These are phyloP conservation scores for Pseudocercospora eumusae DNA, from an alignment of 2,329 filamentous ascomycete species.

Conservation along the genomic window DNA sequence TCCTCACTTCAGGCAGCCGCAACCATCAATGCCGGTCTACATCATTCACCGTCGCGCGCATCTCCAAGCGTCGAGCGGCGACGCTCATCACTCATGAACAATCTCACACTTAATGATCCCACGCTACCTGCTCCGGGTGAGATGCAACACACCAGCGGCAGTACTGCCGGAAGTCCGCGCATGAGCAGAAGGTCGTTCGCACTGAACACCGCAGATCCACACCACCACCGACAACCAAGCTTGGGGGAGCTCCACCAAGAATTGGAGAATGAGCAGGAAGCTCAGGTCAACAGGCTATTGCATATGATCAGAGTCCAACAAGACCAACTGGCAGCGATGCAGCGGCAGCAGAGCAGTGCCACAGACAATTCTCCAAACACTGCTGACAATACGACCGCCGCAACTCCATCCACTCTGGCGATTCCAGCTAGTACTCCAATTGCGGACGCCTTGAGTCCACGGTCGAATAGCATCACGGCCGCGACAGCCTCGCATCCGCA, in stretches of 20 bases:
- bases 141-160: conserved; percentile 54
- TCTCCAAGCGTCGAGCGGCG: conserved; percentile 56
- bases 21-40: conserved; percentile 69
- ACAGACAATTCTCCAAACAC: conserved; percentile 25
- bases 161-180: conserved; percentile 34
- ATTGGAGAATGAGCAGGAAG: conserved; percentile 76
- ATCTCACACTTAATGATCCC: conserved; percentile 72
- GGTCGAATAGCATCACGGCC: conserved; percentile 21
- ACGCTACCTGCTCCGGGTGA: conserved; percentile 67
- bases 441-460: conserved; percentile 34
- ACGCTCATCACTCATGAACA: conserved; percentile 70
- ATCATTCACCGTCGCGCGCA: conserved; percentile 50
- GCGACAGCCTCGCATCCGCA: conserved; percentile 27
- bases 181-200: conserved; percentile 39
- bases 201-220: conserved; percentile 55
- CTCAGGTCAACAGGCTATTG: conserved; percentile 75
- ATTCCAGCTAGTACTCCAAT: conserved; percentile 50
- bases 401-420: conserved; percentile 41
- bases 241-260: conserved; percentile 77
- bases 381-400: conserved; percentile 28
- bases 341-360: conserved; percentile 50
- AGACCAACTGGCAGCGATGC: conserved; percentile 63
- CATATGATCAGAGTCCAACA: conserved; percentile 77
- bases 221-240: conserved; percentile 66
- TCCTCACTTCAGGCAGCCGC: conserved; percentile 74